phyloP scores from a whole-genome alignment of 345 rosid genomes.

The Moricandia moricandioides region DNA sequence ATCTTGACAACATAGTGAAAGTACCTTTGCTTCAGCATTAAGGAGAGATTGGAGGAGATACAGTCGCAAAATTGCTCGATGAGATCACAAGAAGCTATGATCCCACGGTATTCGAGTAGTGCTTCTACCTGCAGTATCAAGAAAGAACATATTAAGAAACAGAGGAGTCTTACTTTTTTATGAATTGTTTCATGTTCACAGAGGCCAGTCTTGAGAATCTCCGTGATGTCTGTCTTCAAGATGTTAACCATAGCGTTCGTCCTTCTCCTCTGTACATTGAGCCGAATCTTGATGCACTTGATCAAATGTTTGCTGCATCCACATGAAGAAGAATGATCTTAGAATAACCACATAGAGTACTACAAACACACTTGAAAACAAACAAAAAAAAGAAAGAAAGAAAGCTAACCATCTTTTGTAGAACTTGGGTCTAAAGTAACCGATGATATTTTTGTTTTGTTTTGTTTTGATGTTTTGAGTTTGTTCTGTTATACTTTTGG shows the following conservation, averaged over 20 bases:
- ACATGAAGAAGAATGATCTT: background rate
- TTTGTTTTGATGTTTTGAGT: background rate
- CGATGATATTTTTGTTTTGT: background rate
- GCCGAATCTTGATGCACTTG: slow-evolving; percentile 51
- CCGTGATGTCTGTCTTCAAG: slow-evolving; percentile 61
- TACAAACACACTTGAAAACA: background rate
- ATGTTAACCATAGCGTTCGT: slow-evolving; percentile 46
- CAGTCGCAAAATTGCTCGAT: slow-evolving; percentile 51
- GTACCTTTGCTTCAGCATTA: slow-evolving; percentile 68
- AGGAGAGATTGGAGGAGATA: slow-evolving; percentile 44
- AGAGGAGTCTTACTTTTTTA: slow-evolving; percentile 54
- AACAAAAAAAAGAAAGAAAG: background rate
- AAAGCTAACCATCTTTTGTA: slow-evolving; percentile 33
- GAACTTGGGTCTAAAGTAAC: slow-evolving; percentile 33
- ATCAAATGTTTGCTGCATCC: slow-evolving; percentile 54
- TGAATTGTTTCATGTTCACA: slow-evolving; percentile 48
- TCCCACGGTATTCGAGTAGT: slow-evolving; percentile 55
- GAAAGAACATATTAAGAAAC: background rate
- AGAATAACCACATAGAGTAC: background rate
- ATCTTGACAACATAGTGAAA: background rate
- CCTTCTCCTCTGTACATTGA: slow-evolving; percentile 56
- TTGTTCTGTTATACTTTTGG: background rate
- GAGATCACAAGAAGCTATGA: slow-evolving; percentile 49
- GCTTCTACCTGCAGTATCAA: slow-evolving; percentile 60
- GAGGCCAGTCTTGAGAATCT: slow-evolving; percentile 57